Base-by-base conservation (phyloP, 305 asterid species). In the Solanum chacoense region DNA sequence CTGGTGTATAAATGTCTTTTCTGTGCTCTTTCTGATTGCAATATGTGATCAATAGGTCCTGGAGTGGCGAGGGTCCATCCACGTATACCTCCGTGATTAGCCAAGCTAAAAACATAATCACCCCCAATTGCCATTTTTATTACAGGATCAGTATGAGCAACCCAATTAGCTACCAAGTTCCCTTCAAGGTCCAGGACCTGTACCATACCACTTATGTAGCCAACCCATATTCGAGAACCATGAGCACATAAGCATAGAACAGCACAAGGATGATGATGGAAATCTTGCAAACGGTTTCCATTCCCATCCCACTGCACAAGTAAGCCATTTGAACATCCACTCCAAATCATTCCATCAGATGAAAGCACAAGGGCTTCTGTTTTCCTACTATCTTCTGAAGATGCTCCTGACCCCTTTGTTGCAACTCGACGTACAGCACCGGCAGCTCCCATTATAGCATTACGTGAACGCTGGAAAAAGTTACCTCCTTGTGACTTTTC, bases 351-450 rank as follows among this genome's bases (percentile, higher is more conserved):
- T 38, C 99, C 99, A 91, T 97, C 96, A 11, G 94, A 91, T 36
- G 98, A 93, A 65, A 94, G 92, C 10, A 96, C 93, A 86, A 96
- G 89, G 80, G 98, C 95, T 88, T 97, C 99, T 1, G 98, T 96
- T 90, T 93, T 95, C 85, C 92, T 95, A 74, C 91, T 88, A 40
- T 96, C 99, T 71, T 97, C 99, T 0, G 84, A 95, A 35, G 91
- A 94, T 45, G 94, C 94, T 75, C 98, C 98, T 2, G 97, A 91
- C 3, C 98, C 97, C 88, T 93, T 96, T 14, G 97, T 93, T 76
- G 99, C 99, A 86, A 93, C 99, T 85, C 99, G 93, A 8, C 98
- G 94, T 72, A 97, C 99, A 31, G 99, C 99, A 92, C 93, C 99
- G 3, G 99, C 99, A 50, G 99, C 99, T 40, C 99, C 99, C 93